These are phyloP conservation scores for Aureobasidium melanogenum DNA, from an alignment of 2,329 filamentous ascomycete genomes.

Conservation along the genomic window DNA sequence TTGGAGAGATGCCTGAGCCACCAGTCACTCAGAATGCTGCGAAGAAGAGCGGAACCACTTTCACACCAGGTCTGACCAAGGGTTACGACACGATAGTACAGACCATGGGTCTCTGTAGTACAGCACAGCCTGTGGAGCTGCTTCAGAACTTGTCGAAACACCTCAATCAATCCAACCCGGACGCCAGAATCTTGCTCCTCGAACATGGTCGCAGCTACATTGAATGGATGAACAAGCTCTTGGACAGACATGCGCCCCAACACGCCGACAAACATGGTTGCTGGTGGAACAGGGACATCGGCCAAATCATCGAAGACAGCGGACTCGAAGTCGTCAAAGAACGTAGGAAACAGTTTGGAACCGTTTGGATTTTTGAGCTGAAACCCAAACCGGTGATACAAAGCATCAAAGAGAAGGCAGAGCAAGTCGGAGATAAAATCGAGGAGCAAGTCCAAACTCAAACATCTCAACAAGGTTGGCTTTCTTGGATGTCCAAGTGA, in stretches of 20 bases:
- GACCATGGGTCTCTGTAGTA: constrained; percentile 45
- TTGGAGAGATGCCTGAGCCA: constrained; percentile 34
- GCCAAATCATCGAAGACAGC: constrained; percentile 37
- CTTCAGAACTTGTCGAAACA: constrained; percentile 35
- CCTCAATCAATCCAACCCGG: constrained; percentile 31
- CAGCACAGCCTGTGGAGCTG: constrained; percentile 34
- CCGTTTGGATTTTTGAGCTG: constrained; percentile 41
- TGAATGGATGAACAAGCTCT: constrained; percentile 38
- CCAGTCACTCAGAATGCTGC: constrained; percentile 18
- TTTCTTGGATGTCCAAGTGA: constrained; percentile 9
- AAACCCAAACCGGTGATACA: constrained; percentile 23
- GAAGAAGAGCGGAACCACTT: constrained; percentile 2
- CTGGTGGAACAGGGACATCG: constrained; percentile 46
- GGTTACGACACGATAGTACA: constrained; percentile 43
- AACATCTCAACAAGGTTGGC: neutral
- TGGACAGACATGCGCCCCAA: constrained; percentile 37
- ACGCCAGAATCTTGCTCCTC: constrained; percentile 38
- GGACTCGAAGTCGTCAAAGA: constrained; percentile 39
- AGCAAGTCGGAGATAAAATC: neutral
- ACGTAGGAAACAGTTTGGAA: constrained; percentile 39
- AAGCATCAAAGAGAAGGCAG: neutral
- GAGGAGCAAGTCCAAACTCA: neutral
- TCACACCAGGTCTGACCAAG: constrained; percentile 19
- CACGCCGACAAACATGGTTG: constrained; percentile 43
- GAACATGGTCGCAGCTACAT: constrained; percentile 43